Evolutionary conservation across 192 early-diverging fungal species (phyloP).

Genomic region (Backusella parvicylindrica): DNA sequence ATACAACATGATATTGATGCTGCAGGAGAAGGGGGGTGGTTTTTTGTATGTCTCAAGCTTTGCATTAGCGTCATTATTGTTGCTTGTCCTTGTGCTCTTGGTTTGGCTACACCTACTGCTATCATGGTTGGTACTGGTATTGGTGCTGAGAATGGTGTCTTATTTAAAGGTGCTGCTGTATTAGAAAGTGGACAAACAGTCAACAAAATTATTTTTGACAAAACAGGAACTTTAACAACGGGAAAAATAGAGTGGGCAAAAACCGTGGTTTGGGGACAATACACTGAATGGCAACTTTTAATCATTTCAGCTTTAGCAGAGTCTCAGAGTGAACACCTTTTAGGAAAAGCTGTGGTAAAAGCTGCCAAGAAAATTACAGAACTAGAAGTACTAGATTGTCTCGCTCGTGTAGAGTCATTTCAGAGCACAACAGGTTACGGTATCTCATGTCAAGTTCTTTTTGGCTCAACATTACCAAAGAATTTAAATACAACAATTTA

Average conservation of each 20-base stretch:
- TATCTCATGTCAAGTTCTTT: constrained; percentile 14
- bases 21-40: constrained; percentile 56
- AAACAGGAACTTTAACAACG: constrained; percentile 92
- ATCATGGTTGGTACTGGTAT: constrained; percentile 99
- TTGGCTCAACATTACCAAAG: not conserved
- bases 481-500: not conserved
- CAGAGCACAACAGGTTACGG: constrained; percentile 49
- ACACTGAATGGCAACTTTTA: constrained; percentile 1
- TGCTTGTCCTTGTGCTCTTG: constrained; percentile 95
- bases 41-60: constrained; percentile 78
- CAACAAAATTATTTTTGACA: constrained; percentile 92
- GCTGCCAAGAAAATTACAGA: constrained; percentile 45
- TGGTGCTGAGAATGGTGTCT: constrained; percentile 88
- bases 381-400: constrained; percentile 29
- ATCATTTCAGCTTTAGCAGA: constrained; percentile 69
- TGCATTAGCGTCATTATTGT: constrained; percentile 95
- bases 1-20: constrained; percentile 39
- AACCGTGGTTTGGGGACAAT: constrained; percentile 24
- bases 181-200: constrained; percentile 78
- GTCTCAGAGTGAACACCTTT: constrained; percentile 83
- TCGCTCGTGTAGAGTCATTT: constrained; percentile 52
- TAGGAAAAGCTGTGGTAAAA: constrained; percentile 68
- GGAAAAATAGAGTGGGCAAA: constrained; percentile 64
- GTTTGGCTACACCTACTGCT: constrained; percentile 93
- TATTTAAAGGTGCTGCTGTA: constrained; percentile 92